Conservation (phyloP, 192 early-diverging fungal genomes). For the Coemansia pectinata region DNA sequence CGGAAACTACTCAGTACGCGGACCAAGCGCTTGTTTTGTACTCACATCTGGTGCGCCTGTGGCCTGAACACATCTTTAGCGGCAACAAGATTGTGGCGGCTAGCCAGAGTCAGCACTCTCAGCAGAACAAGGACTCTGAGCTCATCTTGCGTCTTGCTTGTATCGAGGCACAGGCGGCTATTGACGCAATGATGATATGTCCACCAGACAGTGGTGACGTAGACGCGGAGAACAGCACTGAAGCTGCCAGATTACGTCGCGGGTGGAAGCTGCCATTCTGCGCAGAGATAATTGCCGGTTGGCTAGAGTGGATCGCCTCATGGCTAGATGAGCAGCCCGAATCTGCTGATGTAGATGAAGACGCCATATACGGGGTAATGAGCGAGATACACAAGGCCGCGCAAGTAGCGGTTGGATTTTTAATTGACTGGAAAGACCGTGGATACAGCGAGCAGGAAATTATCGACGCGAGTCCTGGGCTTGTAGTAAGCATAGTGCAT, state of each 20-base stretch:
- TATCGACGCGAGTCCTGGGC: constrained; percentile 14
- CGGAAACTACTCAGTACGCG: constrained; percentile 22
- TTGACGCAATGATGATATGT: constrained; percentile 49
- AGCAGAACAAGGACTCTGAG: constrained; percentile 12
- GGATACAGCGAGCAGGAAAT: constrained; percentile 16
- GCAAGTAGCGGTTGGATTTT: constrained; percentile 20
- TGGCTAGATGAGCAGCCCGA: constrained; percentile 42
- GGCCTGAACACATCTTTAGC: constrained; percentile 28
- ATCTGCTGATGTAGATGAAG: constrained; percentile 13
- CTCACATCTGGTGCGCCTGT: constrained; percentile 40
- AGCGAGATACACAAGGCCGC: constrained; percentile 32
- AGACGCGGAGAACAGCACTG: background rate
- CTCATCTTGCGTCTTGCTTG: constrained; percentile 37
- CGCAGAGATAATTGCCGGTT: constrained; percentile 34
- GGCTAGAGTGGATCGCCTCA: constrained; percentile 39
- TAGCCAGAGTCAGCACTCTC: background rate
- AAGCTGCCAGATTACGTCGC: constrained; percentile 7
- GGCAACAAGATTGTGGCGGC: background rate
- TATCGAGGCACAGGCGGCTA: constrained; percentile 38
- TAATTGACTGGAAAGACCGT: constrained; percentile 43
- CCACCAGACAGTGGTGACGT: background rate
- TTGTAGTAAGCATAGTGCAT: constrained; percentile 25
- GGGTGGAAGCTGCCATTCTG: constrained; percentile 51
- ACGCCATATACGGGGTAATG: constrained; percentile 28
- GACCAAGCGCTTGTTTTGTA: constrained; percentile 47